Evolutionary conservation across 192 early-diverging fungal species (phyloP), one percentile per base, ranked within the genome.

Genomic region (Backusella circina): DNA sequence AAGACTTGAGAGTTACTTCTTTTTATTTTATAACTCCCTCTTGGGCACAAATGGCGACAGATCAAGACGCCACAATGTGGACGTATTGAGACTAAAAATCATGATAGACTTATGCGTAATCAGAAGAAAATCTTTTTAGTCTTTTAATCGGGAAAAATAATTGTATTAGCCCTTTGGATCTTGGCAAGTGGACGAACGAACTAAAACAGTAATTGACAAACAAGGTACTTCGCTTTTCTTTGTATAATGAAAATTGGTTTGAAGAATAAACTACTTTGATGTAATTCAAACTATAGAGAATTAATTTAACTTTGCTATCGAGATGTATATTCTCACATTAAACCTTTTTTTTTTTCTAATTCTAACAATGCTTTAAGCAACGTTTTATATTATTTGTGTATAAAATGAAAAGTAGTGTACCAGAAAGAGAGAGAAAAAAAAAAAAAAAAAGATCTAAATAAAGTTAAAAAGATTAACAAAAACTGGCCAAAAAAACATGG

Each of bases 51-150:
- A 57, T 57, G 26, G 23, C 23, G 23, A 57, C 51, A 57, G 51
- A 57, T 57, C 51, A 57, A 57, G 51, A 57, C 51, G 51, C 51
- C 51, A 57, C 51, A 57, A 57, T 57, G 51, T 57, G 51, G 51
- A 26, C 51, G 51, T 57, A 57, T 57, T 57, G 51, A 57, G 51
- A 57, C 51, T 57, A 57, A 61, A 61, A 61, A 61, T 13, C 23
- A 61, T 61, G 54, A 61, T 61, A 61, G 23, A 61, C 54, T 61
- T 26, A 28, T 26, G 23, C 12, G 54, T 61, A 61, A 10, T 61
- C 54, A 61, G 54, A 61, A 61, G 54, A 61, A 61, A 61, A 61
- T 12, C 10, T 26, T 28, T 61, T 61, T 61, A 61, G 54, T 13
- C 23, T 4, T 61, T 61, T 61, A 61, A 13, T 61, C 54, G 54